These are phyloP conservation scores for Viridothelium virens DNA, from an alignment of 495 filamentous ascomycete species.

Conservation along the genomic window DNA sequence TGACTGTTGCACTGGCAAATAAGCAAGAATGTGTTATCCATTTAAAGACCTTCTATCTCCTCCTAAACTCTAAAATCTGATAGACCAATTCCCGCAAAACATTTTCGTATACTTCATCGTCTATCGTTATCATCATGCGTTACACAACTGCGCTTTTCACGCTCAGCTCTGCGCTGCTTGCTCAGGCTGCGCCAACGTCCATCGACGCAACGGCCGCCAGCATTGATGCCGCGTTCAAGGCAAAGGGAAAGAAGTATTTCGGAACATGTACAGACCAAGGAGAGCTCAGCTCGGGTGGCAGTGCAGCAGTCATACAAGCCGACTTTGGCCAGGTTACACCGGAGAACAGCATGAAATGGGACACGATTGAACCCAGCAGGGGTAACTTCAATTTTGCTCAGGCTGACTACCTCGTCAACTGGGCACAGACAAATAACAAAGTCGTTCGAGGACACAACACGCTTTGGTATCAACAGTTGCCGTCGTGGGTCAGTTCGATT, in stretches of 20 bases:
- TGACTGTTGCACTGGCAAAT: constrained; percentile 2
- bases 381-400: constrained; percentile 45
- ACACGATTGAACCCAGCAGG: constrained; percentile 41
- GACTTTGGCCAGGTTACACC: constrained; percentile 59
- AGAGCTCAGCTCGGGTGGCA: constrained; percentile 43
- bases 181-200: constrained; percentile 18
- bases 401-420: constrained; percentile 54
- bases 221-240: constrained; percentile 50
- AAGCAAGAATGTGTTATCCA: constrained; percentile 4
- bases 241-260: constrained; percentile 55
- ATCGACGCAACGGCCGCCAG: constrained; percentile 23
- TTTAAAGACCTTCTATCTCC: constrained; percentile 7
- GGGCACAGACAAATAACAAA: constrained; percentile 48
- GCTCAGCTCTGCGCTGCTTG: constrained; percentile 1
- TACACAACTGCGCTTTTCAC: background rate
- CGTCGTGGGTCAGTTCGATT: constrained; percentile 52
- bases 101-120: background rate
- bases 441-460: constrained; percentile 56
- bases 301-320: constrained; percentile 48
- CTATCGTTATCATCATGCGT: background rate
- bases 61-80: background rate
- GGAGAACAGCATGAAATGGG: constrained; percentile 64
- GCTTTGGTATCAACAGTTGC: constrained; percentile 59
- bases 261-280: constrained; percentile 50
- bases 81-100: constrained; percentile 2